Evolutionary conservation across 768 basidiomycete species (phyloP), one percentile per base, ranked within the genome.

Genomic region (Pleurotus ostreatus): DNA sequence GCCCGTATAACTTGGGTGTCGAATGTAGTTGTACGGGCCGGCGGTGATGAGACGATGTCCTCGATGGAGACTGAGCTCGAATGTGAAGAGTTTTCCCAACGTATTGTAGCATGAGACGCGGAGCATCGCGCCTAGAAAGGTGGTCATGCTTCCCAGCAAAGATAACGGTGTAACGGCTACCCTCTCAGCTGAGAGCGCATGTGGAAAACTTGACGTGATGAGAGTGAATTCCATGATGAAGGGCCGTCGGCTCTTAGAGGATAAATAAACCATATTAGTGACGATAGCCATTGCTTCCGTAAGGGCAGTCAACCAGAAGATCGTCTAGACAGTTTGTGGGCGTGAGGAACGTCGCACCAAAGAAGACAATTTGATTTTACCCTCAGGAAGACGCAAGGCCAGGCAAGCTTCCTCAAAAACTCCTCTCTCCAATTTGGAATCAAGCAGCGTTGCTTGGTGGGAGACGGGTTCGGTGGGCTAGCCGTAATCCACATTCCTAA

Each of bases 81-180:
- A 79, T 5, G 79, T 79, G 61, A 80, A 80, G 48, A 78, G 62
- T 12, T 70, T 64, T 4, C 76, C 77, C 7, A 80, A 71, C n/a
- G 76, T 71, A 34, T 61, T 66, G 64, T 75, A 79, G 56, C 78
- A 79, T 49, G 66, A 70, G n/a, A 78, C 55, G 38, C 78, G 78
- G 60, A 22, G 12, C 45, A 46, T 46, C 12, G 43, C n/a, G n/a
- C 54, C 54, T 1, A 46, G 46, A 40, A 55, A 45, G 23, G 45
- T 55, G 54, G 22, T 26, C 23, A 46, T 13, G 43, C 43, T 55
- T 15, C 54, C 54, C 38, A 55, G 22, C 8, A 55, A 41, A 18
- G 45, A 55, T 16, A n/a, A 25, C 16, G 41, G 54, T n/a, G 54
- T 55, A 46, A 55, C 43, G 26, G 15, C 23, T 20, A 55, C 26